Evolutionary conservation across 257 asterid genomes (phyloP), one percentile per base, ranked within the genome.

Genomic region (Fraxinus americana): DNA sequence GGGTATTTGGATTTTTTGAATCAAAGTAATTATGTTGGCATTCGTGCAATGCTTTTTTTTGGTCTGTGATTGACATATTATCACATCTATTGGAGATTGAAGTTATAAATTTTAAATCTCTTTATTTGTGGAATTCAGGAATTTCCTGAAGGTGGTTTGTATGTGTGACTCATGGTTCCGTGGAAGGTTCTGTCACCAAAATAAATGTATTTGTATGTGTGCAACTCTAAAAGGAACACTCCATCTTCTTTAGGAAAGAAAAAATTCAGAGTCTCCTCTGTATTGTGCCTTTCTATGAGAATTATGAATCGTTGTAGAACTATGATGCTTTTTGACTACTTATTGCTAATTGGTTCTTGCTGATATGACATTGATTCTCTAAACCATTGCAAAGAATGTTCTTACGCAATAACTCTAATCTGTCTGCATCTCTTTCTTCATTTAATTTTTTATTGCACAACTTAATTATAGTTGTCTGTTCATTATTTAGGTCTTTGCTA

Each of bases 401-500:
- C 50, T 36, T 27, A 71, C 4, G 7, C 50, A 16, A n/a, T 21
- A 50, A 7, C 66, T 61, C 32, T 69, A 21, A 4, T 21, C 35
- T 52, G 65, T 69, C 67, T 69, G 68, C 12, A 78, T 71, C 57
- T 35, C 32, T 23, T 34, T 61, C 35, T 63, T 76, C 50, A 48
- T 25, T 76, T 79, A 65, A 21, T 27, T 54, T 13, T 72, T 72
- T 27, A 67, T 41, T 19, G 14, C 30, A 61, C 34, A 27, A 27
- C 69, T 63, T 63, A 10, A 9, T 7, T 27, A 32, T 34, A 74
- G 48, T 11, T 29, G 68, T 50, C 57, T 4, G 0, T 21, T 45
- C 29, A 66, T 74, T 77, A 41, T 63, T 77, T 80, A 96, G 99
- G 99, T 96, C 74, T 96, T 96, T 82, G 99, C 99, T 71, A 92